Percentiles rank a stretch among this genome's conserved stretches.
Evolutionary conservation across 2,329 filamentous ascomycete genomes (phyloP).

Genomic region (Ophiostoma ips): DNA sequence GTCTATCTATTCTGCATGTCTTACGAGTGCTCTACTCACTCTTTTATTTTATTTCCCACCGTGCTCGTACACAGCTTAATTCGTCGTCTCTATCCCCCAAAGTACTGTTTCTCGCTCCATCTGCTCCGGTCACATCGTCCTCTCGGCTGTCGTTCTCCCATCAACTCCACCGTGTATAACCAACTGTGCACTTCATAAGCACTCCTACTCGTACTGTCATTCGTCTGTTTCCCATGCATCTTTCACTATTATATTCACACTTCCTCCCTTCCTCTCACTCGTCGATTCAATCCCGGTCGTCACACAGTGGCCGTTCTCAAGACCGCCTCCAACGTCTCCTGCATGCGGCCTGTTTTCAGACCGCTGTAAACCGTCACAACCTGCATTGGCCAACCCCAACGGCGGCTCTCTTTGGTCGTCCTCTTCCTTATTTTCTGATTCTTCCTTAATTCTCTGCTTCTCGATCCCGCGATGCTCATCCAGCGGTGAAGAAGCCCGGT

Average conservation of each 20-base stretch:
- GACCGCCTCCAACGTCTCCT: not conserved
- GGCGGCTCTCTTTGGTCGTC: not conserved
- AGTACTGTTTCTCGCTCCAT: too few relatives aligned
- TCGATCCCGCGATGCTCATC: not conserved
- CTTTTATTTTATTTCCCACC: not conserved
- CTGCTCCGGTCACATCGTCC: too few relatives aligned
- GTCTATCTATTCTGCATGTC: too few relatives aligned
- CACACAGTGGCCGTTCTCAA: not conserved
- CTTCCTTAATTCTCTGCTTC: not conserved
- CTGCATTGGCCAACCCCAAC: not conserved
- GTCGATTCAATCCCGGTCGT: not conserved
- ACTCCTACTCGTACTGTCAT: too few relatives aligned
- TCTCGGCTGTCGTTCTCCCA: too few relatives aligned
- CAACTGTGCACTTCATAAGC: too few relatives aligned
- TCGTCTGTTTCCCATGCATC: too few relatives aligned
- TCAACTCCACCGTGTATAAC: too few relatives aligned
- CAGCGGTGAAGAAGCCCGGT: not conserved
- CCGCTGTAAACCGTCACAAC: not conserved
- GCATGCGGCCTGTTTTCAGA: not conserved
- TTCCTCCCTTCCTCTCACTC: not conserved
- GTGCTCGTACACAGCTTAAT: too few relatives aligned
- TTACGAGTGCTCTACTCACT: not conserved
- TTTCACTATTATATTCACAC: not conserved
- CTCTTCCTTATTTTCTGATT: not conserved
- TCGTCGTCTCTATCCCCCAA: too few relatives aligned